Base-by-base conservation (phyloP, 805 yeast genomes). In the Teunomyces gatunensis region DNA sequence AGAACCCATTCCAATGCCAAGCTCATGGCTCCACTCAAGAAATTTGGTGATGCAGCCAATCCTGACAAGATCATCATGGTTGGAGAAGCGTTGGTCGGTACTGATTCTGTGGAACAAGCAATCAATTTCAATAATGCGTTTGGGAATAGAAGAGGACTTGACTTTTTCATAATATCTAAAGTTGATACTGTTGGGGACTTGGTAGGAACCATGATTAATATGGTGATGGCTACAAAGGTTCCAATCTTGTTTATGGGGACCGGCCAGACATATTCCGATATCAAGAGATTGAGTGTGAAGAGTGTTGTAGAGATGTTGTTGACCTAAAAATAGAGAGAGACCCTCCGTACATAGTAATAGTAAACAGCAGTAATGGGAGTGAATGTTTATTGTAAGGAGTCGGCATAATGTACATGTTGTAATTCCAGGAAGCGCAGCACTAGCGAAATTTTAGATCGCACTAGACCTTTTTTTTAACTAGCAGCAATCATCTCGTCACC, bases 41-140 rank as follows among this genome's bases (percentile, higher is more conserved):
- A 92, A 47, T 92, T 92, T 66, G 98, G 97, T 13, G 89, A 87
- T 58, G 91, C 95, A 43, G 98, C 98, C 2, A 79, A 89, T 43
- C 99, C 98, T 0, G 94, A 92, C 68, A 92, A 89, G 65, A 92
- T 92, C 58, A 91, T 92, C 61, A 94, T 94, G 98, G 99, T 92
- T 15, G 98, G 97, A 36, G 99, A 92, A 67, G 99, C 99, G 0
- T 73, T 92, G 33, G 98, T 92, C 1, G 99, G 99, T 13, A 91
- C 98, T 0, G 99, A 92, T 63, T 89, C 97, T 1, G 97, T 94
- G 3, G 87, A 87, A 65, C 99, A 92, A 65, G 98, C 98, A 0
- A 81, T 81, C 45, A 91, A 94, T 63, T 92, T 92, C 73, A 91
- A 92, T 63, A 81, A 83, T 56, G 97, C 97, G 0, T 92, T 94